A percentile compares a stretch with the other conserved stretches of the same genome.
Conservation (phyloP, 148 eudicot species). For the Suaeda aralocaspica region DNA sequence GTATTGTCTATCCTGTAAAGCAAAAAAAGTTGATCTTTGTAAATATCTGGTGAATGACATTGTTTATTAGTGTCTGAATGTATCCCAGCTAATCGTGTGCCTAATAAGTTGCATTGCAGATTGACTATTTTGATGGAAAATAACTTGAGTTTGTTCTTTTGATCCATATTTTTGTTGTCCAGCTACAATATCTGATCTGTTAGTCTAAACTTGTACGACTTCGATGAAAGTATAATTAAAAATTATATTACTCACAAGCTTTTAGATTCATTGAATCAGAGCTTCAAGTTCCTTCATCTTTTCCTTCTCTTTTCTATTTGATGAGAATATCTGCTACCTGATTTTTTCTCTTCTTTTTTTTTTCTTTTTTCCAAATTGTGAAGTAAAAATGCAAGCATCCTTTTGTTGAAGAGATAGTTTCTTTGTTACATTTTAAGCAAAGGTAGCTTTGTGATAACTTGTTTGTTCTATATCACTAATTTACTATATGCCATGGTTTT, state of each 20-base stretch:
- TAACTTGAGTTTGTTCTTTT: background rate
- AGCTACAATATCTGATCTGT: too few relatives aligned
- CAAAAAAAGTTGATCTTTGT: background rate
- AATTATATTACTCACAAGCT: background rate
- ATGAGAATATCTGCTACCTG: background rate
- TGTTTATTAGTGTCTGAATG: background rate
- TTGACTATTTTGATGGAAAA: background rate
- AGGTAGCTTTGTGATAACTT: background rate
- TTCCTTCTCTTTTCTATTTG: background rate
- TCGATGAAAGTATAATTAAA: background rate
- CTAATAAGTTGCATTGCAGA: background rate
- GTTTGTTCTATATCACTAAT: background rate
- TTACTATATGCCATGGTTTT: background rate
- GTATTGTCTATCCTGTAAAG: background rate
- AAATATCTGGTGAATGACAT: background rate
- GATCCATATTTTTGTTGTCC: background rate
- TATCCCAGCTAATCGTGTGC: background rate
- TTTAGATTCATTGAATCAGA: background rate
- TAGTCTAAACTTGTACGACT: background rate
- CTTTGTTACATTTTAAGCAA: background rate
- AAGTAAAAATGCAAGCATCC: background rate
- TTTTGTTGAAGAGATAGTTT: too few relatives aligned
- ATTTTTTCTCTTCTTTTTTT: background rate
- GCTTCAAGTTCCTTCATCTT: background rate
- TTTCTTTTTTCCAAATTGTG: background rate